A percentile compares a stretch with the other conserved stretches of the same genome.
These are phyloP conservation scores for Phoenix dactylifera DNA, from an alignment of 176 grass and related monocot species.

Conservation along the genomic window DNA sequence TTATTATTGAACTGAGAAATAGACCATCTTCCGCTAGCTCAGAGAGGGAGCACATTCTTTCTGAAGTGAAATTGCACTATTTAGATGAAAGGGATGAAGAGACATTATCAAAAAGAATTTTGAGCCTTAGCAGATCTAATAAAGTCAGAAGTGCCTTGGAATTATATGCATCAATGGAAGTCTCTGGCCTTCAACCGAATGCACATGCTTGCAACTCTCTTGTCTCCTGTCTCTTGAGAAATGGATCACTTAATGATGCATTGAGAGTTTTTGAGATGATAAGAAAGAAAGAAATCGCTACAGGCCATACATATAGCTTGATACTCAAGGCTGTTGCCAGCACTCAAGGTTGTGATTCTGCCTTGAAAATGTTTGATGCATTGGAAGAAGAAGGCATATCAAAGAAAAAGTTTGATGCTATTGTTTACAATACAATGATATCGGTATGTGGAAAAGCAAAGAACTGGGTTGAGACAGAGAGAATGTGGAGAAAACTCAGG, in stretches of 20 bases:
- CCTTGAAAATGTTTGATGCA: conserved; percentile 47
- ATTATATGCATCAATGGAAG: conserved; percentile 74
- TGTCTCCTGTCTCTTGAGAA: conserved; percentile 41
- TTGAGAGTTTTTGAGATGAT: conserved; percentile 55
- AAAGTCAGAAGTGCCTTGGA: conserved; percentile 68
- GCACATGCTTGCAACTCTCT: conserved; percentile 79
- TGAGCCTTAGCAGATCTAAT: conserved; percentile 65
- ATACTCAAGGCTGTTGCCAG: conserved; percentile 59
- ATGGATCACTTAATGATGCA: conserved; percentile 31
- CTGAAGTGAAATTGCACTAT: conserved; percentile 45
- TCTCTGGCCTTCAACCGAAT: conserved; percentile 47
- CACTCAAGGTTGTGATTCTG: conserved; percentile 31
- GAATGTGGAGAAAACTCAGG: conserved; percentile 55
- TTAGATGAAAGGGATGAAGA: conserved; percentile 84
- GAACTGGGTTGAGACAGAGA: conserved; percentile 61
- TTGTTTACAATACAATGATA: conserved; percentile 92
- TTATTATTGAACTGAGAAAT: conserved; percentile 1
- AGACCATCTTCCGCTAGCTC: conserved; percentile 3
- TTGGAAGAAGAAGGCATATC: conserved; percentile 34
- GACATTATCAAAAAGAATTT: conserved; percentile 48
- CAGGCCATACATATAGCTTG: conserved; percentile 66
- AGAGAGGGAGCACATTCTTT: conserved; percentile 14
- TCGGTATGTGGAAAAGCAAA: conserved; percentile 60
- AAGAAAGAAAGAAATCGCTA: conserved; percentile 36
- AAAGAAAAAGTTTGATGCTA: conserved; percentile 44